Conservation (phyloP, 176 grass and related monocot species). For the Ensete ventricosum region DNA sequence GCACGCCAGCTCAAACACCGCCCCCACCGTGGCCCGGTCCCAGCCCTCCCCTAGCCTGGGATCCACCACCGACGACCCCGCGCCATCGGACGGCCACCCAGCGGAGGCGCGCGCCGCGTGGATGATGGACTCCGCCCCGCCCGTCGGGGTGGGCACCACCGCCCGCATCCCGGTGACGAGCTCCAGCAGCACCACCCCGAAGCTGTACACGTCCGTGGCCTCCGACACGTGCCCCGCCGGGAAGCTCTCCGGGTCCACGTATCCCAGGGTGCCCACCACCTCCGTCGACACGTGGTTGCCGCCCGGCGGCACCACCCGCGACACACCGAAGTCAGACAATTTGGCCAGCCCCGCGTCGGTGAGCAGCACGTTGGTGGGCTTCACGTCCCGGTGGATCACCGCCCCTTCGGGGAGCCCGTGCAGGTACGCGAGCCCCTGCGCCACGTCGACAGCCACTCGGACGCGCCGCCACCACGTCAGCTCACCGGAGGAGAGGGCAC, state of each 20-base stretch:
- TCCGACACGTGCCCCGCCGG: conserved; percentile 39
- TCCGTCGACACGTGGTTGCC: conserved; percentile 62
- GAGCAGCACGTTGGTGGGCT: conserved; percentile 58
- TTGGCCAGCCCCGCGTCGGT: conserved; percentile 38
- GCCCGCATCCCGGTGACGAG: conserved; percentile 49
- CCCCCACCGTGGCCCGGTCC: conserved; percentile 35
- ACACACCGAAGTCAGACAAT: conserved; percentile 72
- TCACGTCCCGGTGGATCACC: conserved; percentile 69
- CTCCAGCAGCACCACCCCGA: conserved; percentile 38
- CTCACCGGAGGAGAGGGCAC: conserved; percentile 31
- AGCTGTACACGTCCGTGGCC: conserved; percentile 44
- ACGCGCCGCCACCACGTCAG: conserved; percentile 42
- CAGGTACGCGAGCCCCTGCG: conserved; percentile 55
- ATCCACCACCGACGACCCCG: conserved; percentile 29
- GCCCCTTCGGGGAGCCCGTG: conserved; percentile 45
- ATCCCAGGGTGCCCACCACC: conserved; percentile 51
- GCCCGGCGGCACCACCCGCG: conserved; percentile 35
- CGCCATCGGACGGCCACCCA: background rate
- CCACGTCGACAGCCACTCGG: conserved; percentile 39
- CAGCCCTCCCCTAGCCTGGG: conserved; percentile 29
- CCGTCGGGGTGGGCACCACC: conserved; percentile 49
- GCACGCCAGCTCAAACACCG: conserved; percentile 42
- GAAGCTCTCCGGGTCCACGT: conserved; percentile 74
- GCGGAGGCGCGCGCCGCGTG: conserved; percentile 32
- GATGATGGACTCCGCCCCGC: conserved; percentile 50